Evolutionary conservation across 2,329 filamentous ascomycete genomes (phyloP), one percentile per base, ranked within the genome.

Genomic region (Ascochyta viciae-villosae): DNA sequence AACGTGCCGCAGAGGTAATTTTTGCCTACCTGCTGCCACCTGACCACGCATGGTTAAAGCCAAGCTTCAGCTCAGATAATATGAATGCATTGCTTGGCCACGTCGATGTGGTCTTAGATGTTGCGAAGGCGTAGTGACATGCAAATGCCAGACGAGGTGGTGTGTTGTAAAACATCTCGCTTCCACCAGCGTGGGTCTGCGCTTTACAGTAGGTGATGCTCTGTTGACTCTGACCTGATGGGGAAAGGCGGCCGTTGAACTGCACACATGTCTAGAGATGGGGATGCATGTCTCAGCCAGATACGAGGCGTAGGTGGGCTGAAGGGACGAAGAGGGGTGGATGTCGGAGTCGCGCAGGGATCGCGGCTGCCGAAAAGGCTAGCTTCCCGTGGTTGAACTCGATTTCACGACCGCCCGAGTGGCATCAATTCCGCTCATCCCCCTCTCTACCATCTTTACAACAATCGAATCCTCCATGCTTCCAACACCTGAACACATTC

Each of bases 381-480:
- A 50, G 54, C 40, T 61, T 65, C 62, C 57, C 61, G 66, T 60
- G 57, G 64, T 62, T 61, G 57, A 72, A 68, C 67, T 74, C 64
- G 57, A 41, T 63, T 63, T 57, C 53, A 46, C 47, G 50, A 45
- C 43, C 39, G 37, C 47, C 33, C 43, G 63, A 64, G 63, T 54
- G 58, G 58, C 52, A 50, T 47, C 55, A 13, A 51, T 47, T 57
- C 23, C 57, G 37, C 38, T 55, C 55, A 37, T 50, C 61, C 62
- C 62, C 57, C 60, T 59, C 60, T 43, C 58, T 61, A 64, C 65
- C 68, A 64, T 61, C 67, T 57, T 61, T 66, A 61, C 64, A 65
- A 71, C 56, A 75, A 68, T 62, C 57, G 62, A 72, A 61, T 57
- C 46, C 45, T 61, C 61, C 59, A 68, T 72, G 64, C 57, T 61